Evolutionary conservation across 164 flowering plant genomes (phyloP).

Genomic region (Kingdonia uniflora): DNA sequence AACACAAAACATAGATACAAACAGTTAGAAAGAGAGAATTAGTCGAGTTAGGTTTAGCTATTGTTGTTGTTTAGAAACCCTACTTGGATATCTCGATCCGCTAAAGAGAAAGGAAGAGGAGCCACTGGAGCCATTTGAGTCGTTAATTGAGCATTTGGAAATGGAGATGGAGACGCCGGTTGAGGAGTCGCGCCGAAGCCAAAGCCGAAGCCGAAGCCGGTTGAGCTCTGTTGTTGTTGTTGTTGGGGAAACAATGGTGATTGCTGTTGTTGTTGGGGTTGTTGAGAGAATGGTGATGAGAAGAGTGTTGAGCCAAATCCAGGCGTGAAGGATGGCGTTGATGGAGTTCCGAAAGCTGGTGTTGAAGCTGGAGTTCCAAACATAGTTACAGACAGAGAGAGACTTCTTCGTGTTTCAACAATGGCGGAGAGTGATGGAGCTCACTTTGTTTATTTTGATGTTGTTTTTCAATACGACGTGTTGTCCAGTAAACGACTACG

Average conservation of each 20-base stretch:
- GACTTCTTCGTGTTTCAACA: no score
- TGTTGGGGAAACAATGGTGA: conserved; percentile 40
- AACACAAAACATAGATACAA: neutral
- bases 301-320: conserved; percentile 57
- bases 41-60: neutral
- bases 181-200: conserved; percentile 23
- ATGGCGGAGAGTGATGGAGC: neutral
- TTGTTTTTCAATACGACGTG: no score
- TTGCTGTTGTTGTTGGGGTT: conserved; percentile 28
- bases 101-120: conserved; percentile 83
- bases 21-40: neutral
- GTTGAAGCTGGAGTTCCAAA: conserved; percentile 36
- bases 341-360: conserved; percentile 45
- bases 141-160: conserved; percentile 45
- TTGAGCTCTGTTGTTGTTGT: conserved; percentile 1
- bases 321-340: conserved; percentile 36
- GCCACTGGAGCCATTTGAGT: conserved; percentile 99
- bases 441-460: no score
- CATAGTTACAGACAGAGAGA: conserved; percentile 12
- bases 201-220: conserved; percentile 46
- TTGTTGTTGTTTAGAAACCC: no score
- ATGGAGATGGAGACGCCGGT: conserved; percentile 1
- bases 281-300: conserved; percentile 60
- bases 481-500: no score
- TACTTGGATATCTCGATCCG: conserved; percentile 97